These are phyloP conservation scores for Pharus latifolius DNA, from an alignment of 176 grass and related monocot species.

Conservation along the genomic window DNA sequence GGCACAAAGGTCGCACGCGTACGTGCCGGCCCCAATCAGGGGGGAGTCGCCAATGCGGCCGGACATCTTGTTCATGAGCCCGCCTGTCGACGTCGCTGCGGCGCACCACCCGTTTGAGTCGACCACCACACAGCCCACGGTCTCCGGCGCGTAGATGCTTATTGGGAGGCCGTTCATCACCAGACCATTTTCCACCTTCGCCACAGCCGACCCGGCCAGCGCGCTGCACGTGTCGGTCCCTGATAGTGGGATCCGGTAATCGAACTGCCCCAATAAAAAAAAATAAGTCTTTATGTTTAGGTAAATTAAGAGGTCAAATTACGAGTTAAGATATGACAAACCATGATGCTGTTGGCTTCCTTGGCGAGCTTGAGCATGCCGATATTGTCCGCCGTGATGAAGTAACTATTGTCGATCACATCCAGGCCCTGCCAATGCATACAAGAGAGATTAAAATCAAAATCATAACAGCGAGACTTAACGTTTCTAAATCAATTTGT, in stretches of 20 bases:
- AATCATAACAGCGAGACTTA: neutral
- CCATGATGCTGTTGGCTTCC: constrained; percentile 78
- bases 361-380: constrained; percentile 94
- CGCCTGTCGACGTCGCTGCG: constrained; percentile 73
- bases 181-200: constrained; percentile 2
- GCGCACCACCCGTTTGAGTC: constrained; percentile 39
- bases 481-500: neutral
- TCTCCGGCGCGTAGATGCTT: constrained; percentile 92
- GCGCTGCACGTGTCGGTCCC: constrained; percentile 48
- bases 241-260: constrained; percentile 62
- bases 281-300: neutral
- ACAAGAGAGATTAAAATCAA: neutral
- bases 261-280: constrained; percentile 19
- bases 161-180: constrained; percentile 90
- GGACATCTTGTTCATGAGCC: constrained; percentile 87
- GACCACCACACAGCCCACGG: constrained; percentile 75
- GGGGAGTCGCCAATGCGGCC: constrained; percentile 92
- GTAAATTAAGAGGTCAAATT: no score
- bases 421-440: constrained; percentile 41
- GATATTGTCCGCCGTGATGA: constrained; percentile 86
- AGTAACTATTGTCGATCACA: constrained; percentile 77
- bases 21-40: constrained; percentile 73
- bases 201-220: neutral
- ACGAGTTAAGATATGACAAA: neutral
- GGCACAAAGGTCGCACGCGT: constrained; percentile 60